Conservation (phyloP, 305 asterid species). For the Ruellia speciosa region DNA sequence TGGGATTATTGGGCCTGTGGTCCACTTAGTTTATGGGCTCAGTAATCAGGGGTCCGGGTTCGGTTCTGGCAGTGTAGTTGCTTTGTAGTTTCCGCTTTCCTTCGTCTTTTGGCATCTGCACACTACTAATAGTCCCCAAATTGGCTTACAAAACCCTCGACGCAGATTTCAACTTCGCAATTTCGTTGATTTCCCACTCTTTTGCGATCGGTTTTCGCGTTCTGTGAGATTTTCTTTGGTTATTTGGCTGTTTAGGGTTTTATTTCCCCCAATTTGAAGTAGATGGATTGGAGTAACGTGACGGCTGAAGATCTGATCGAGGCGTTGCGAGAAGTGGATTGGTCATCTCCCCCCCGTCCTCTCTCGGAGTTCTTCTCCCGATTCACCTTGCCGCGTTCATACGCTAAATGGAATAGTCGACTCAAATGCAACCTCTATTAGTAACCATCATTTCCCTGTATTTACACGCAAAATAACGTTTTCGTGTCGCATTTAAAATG, state of each 20-base stretch:
- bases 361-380: conserved; percentile 65
- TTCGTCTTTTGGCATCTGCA: neutral
- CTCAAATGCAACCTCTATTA: conserved; percentile 91
- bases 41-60: neutral
- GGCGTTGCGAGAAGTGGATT: conserved; percentile 68
- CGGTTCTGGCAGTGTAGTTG: neutral
- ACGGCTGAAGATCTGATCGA: conserved; percentile 78
- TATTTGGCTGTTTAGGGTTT: conserved; percentile 14
- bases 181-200: conserved; percentile 11
- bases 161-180: conserved; percentile 17
- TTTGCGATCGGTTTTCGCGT: conserved; percentile 7
- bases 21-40: no score
- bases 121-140: conserved; percentile 1
- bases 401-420: conserved; percentile 89
- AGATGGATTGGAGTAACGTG: conserved; percentile 94
- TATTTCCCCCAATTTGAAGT: conserved; percentile 10
- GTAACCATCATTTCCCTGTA: conserved; percentile 30
- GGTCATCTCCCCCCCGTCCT: conserved; percentile 76
- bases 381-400: conserved; percentile 80
- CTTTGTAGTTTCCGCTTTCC: neutral
- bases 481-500: no score
- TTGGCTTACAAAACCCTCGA: conserved; percentile 10
- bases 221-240: neutral
- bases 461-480: neutral
- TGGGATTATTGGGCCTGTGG: no score